Base-by-base conservation (phyloP, 495 filamentous ascomycete genomes). In the Platismatia glauca region DNA sequence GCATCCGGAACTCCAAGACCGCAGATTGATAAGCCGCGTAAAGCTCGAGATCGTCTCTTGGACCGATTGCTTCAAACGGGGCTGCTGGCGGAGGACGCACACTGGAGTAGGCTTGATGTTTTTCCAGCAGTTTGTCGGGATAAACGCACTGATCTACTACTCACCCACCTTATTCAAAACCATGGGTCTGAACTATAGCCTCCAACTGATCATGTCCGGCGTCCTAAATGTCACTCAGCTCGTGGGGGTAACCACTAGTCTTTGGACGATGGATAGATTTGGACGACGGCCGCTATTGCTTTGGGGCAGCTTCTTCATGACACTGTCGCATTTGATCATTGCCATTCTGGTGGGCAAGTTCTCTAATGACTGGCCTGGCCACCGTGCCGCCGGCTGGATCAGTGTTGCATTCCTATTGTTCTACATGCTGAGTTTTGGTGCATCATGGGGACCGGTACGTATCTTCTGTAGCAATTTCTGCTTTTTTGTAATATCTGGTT, bases 181-280 rank as follows among this genome's bases (percentile, higher is more conserved):
- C 1, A 81, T 85, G 75, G 83, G 83, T 11, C 73, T 85, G 12
- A 70, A 80, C 57, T 74, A 76, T 57, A 73, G 74, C 44, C 82
- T 83, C 79, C 79, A 81, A 58, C 73, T 85, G 12, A 74, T 82
- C 60, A 81, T 85, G 76, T 82, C 81, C 7, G 82, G 83, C 18
- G 77, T 86, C 24, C 71, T 83, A 41, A 85, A 85, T 61, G 68
- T 84, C 18, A 72, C 75, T 27, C 81, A 85, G 56, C 68, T 82
- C 11, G 73, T 80, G 18, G 79, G 79, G 24, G 77, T 80, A 0
- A 67, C 68, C 24, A 76, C 72, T n/a, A 75, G 71, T 65, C 57
- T 81, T n/a, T 80, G 75, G 76, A 77, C 75, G 0, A 79, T 81
- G 75, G 78, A 81, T 50, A 70, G 68, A 13, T 65, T 80, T 34